Evolutionary conservation across 768 basidiomycete genomes (phyloP).

Genomic region (Suillus brevipes): DNA sequence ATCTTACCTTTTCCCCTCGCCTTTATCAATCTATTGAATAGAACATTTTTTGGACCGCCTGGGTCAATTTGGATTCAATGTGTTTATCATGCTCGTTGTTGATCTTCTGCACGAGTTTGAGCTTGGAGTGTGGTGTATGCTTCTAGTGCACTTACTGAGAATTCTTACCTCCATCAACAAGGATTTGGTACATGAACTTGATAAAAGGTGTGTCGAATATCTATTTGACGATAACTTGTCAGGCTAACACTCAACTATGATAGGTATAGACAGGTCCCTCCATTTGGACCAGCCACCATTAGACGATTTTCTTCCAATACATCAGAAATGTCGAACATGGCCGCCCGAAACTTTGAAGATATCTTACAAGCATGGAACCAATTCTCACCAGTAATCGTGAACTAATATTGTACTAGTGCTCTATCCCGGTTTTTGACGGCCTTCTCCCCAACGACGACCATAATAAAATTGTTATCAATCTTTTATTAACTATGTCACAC

Average conservation of each 20-base stretch:
- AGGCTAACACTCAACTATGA: conserved; percentile 17
- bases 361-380: conserved; percentile 7
- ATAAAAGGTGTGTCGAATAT: conserved; percentile 19
- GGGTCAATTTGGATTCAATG: neutral
- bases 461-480: no score
- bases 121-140: neutral
- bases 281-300: conserved; percentile 17
- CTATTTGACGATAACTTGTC: conserved; percentile 33
- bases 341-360: neutral
- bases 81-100: neutral
- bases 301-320: neutral
- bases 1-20: conserved; percentile 32
- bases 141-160: conserved; percentile 32
- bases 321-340: neutral
- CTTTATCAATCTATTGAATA: conserved; percentile 34
- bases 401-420: conserved; percentile 18
- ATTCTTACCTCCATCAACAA: conserved; percentile 32
- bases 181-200: conserved; percentile 32
- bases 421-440: conserved; percentile 34
- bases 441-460: conserved; percentile 15
- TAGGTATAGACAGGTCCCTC: conserved; percentile 26
- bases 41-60: conserved; percentile 37
- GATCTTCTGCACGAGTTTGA: neutral
- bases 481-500: no score
- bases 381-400: conserved; percentile 29